phyloP scores from a whole-genome alignment of 208 protist genomes.

The Leishmania amazonensis region DNA sequence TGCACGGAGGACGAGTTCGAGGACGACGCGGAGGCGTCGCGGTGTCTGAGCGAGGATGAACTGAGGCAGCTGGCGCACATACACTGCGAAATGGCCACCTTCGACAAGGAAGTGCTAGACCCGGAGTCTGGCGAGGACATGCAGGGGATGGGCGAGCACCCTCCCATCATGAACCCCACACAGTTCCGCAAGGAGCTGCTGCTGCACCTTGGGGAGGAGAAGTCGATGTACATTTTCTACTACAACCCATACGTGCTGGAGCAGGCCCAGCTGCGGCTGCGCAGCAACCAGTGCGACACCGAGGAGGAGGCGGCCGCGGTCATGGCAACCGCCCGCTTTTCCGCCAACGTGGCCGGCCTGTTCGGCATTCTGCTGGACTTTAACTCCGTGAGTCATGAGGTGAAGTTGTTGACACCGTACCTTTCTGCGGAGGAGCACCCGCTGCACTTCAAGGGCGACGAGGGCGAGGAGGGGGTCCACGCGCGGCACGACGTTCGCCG shows the following conservation, averaged over 20 bases:
- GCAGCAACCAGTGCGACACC: constrained; percentile 73
- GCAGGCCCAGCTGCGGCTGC: constrained; percentile 74
- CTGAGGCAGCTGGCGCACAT: constrained; percentile 41
- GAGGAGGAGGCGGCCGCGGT: constrained; percentile 61
- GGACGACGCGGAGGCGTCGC: constrained; percentile 50
- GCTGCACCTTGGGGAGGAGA: constrained; percentile 45
- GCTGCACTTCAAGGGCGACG: constrained; percentile 21
- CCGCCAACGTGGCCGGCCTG: constrained; percentile 49
- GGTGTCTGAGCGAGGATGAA: constrained; percentile 44
- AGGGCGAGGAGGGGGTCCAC: constrained; percentile 16
- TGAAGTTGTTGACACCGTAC: constrained; percentile 65
- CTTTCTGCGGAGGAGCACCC: constrained; percentile 46
- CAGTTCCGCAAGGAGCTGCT: constrained; percentile 87
- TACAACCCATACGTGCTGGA: constrained; percentile 90
- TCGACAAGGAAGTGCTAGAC: constrained; percentile 75
- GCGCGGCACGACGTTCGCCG: constrained; percentile 3
- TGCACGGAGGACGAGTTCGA: constrained; percentile 50
- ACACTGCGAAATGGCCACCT: constrained; percentile 86
- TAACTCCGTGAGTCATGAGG: constrained; percentile 66
- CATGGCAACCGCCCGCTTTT: constrained; percentile 42
- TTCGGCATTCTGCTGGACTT: constrained; percentile 85
- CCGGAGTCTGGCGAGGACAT: constrained; percentile 41
- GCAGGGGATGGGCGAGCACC: constrained; percentile 69
- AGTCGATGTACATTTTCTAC: constrained; percentile 86
- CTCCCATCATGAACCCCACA: constrained; percentile 67